Percentiles rank a stretch among this genome's conserved stretches.
phyloP scores from a whole-genome alignment of 108 stramenopile genomes.

The Nitzschia sp. region DNA sequence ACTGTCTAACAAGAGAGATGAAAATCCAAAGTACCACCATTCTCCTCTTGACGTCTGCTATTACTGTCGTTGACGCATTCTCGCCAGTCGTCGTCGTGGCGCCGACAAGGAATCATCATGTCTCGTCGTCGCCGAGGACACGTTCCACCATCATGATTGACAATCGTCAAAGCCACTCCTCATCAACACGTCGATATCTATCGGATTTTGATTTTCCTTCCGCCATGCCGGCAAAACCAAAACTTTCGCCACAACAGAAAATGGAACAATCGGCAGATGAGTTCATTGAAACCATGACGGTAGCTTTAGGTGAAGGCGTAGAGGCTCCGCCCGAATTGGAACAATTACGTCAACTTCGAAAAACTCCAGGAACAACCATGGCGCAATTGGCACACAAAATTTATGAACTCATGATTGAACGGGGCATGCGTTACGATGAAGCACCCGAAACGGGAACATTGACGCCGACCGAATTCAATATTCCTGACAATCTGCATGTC shows the following conservation, averaged over 20 bases:
- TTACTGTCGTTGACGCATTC: too few species aligned
- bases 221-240: slow-evolving; percentile 75
- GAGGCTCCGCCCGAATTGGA: slow-evolving; percentile 61
- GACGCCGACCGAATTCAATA: slow-evolving; percentile 73
- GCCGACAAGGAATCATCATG: too few species aligned
- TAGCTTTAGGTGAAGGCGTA: slow-evolving; percentile 54
- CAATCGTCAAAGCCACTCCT: too few species aligned
- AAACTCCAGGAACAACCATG: slow-evolving; percentile 21
- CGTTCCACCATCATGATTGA: too few species aligned
- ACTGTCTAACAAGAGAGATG: too few species aligned
- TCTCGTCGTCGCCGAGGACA: too few species aligned
- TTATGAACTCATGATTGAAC: slow-evolving; percentile 81
- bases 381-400: slow-evolving; percentile 43
- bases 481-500: slow-evolving; percentile 65
- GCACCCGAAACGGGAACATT: slow-evolving; percentile 57
- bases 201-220: slow-evolving; percentile 63
- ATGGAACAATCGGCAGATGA: slow-evolving; percentile 58
- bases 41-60: too few species aligned
- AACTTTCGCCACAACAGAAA: slow-evolving; percentile 55
- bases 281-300: slow-evolving; percentile 51
- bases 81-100: too few species aligned
- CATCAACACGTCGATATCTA: too few species aligned
- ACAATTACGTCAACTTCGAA: slow-evolving; percentile 45
- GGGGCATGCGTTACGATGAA: slow-evolving; percentile 70
- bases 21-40: too few species aligned